Base-by-base conservation (phyloP, 179 eudicot species). In the Beta lomatogona region DNA sequence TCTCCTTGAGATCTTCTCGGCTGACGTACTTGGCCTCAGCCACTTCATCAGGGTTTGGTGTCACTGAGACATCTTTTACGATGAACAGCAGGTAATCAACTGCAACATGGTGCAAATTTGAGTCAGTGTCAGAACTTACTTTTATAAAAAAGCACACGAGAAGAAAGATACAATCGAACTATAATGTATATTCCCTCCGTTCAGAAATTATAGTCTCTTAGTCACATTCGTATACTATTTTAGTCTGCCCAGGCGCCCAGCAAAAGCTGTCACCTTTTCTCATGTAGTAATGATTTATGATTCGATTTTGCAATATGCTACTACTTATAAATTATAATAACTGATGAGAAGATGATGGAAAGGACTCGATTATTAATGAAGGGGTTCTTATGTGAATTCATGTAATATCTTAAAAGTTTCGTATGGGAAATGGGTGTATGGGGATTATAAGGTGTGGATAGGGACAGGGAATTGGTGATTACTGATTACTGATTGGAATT, bases 41-140 rank as follows among this genome's bases (percentile, higher is more conserved):
- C 36, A 88, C 90, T 84, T 88, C 90, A n/a, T 88, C 90, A 1
- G 87, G 90, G 81, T 88, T 88, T 9, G 90, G 88, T 25, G 75
- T 84, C 83, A 82, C 60, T 3, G 84, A 14, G 45, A 88, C 90
- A 10, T 88, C 90, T 82, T 31, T 86, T 63, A 88, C 81, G 1
- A 86, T 86, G 84, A 88, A 88, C 16, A 88, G 81, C 77, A 88
- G 81, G 79, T 88, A 88, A 79, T 88, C 90, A 41, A 86, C 90
- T 88, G 85, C 73, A 84, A 44, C 50, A 73, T 48, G 21, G 52
- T 19, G 19, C 63, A 25, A 69, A 46, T n/a, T 14, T 72, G 21
- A 25, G 16, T 63, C 66, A 10, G 5, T 55, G 64, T 18, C 48
- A 54, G 71, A 57, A 46, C 18, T 21, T 60, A 54, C n/a, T n/a